phyloP scores from a whole-genome alignment of 352 stramenopile genomes.

The Sclerospora graminicola region DNA sequence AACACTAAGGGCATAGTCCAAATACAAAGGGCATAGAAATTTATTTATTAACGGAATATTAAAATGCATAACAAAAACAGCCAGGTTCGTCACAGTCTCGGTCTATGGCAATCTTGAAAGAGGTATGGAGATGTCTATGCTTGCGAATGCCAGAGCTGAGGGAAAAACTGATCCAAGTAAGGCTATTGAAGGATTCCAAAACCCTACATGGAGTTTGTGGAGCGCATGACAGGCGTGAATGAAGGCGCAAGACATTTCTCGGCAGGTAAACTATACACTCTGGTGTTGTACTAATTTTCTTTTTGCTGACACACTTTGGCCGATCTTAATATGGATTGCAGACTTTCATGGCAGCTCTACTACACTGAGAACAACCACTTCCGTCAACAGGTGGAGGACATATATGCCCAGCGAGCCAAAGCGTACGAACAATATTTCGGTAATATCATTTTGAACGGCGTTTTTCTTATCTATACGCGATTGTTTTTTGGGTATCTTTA shows the following conservation, averaged over 20 bases:
- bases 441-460: no score
- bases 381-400: constrained; percentile 58
- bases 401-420: constrained; percentile 47
- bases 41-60: no score
- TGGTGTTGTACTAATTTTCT: not conserved
- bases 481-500: no score
- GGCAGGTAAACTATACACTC: constrained; percentile 16
- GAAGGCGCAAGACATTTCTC: constrained; percentile 51
- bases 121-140: constrained; percentile 71
- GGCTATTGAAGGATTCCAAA: constrained; percentile 73
- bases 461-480: no score
- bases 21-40: no score
- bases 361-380: constrained; percentile 51
- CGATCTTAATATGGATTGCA: constrained; percentile 4
- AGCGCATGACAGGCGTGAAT: constrained; percentile 63
- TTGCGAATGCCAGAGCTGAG: constrained; percentile 50
- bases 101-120: constrained; percentile 57
- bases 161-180: constrained; percentile 58
- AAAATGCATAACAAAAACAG: no score
- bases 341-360: constrained; percentile 52
- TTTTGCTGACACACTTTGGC: not conserved
- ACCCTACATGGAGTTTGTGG: constrained; percentile 61
- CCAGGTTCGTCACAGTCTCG: no score
- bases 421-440: no score
- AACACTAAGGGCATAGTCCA: no score